Evolutionary conservation across 2,329 filamentous ascomycete species (phyloP), one percentile per base, ranked within the genome.

Genomic region (Colletotrichum tamarilloi): DNA sequence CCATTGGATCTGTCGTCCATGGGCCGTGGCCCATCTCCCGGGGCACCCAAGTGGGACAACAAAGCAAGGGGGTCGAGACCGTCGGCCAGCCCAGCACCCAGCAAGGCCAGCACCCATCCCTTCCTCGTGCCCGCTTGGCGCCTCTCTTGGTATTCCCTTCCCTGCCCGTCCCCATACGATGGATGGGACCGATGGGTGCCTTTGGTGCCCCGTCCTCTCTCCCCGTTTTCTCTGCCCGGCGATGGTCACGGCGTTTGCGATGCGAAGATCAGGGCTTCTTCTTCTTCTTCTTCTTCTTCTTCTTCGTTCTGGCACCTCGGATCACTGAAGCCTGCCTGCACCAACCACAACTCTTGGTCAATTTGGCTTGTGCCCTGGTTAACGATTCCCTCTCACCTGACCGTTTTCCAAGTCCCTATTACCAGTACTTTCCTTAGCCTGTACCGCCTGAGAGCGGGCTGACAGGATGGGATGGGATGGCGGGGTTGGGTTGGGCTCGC

Each of bases 1-100:
- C 28, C 22, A 42, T 28, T 49, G 19, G 49, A 52, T 12, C 32
- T 30, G 32, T 53, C 16, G 12, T 57, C 16, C 55, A 46, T 60
- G 67, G 66, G 16, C 60, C 58, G 35, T 69, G 67, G 19, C 55
- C 67, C 67, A 66, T 55, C 35, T 60, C 59, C 60, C 32, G 32
- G 59, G 67, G 49, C 62, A 32, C 55, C 71, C 66, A 71, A 71
- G 71, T 65, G 55, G 71, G 60, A 73, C 71, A 66, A 52, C 59
- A 46, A 62, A 66, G 60, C 67, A 66, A 71, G 67, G 67, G 70
- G 67, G 66, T 60, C 69, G 53, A 68, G 69, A 58, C 52, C 49
- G 30, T 49, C n/a, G 42, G 35, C 68, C 32, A 46, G 63, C 42
- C 24, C 56, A 57, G 49, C 38, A 42, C 38, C 38, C 38, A 42